phyloP scores from a whole-genome alignment of 768 basidiomycete species.

The Agaricus subrufescens region DNA sequence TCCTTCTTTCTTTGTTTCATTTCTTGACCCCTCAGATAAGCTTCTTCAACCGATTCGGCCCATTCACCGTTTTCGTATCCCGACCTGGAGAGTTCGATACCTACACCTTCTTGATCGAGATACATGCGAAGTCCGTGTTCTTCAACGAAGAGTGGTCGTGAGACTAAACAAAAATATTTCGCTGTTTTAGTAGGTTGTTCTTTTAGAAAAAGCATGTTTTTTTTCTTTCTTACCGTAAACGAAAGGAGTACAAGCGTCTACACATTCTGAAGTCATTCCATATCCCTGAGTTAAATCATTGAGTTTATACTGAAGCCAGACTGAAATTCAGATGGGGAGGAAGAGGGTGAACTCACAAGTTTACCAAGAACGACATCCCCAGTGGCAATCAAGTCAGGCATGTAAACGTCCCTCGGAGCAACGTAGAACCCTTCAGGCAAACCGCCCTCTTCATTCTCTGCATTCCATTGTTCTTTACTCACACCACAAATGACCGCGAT shows the following conservation, averaged over 20 bases:
- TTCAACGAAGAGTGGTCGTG: slow-evolving; percentile 76
- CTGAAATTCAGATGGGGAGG: neutral
- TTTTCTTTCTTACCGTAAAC: slow-evolving; percentile 50
- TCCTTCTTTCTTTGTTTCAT: slow-evolving; percentile 44
- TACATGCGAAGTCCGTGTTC: slow-evolving; percentile 71
- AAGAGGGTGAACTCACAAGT: slow-evolving; percentile 40
- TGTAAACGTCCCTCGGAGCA: slow-evolving; percentile 73
- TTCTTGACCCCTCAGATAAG: slow-evolving; percentile 45
- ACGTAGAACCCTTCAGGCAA: slow-evolving; percentile 71
- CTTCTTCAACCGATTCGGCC: slow-evolving; percentile 54
- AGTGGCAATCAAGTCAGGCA: slow-evolving; percentile 75
- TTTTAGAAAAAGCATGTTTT: too few relatives aligned
- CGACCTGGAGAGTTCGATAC: slow-evolving; percentile 60
- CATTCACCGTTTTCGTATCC: slow-evolving; percentile 73
- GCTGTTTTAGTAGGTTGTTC: neutral
- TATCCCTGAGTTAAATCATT: slow-evolving; percentile 49
- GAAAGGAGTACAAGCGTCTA: slow-evolving; percentile 73
- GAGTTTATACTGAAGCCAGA: neutral
- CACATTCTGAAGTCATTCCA: slow-evolving; percentile 76
- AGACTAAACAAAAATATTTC: slow-evolving; percentile 37
- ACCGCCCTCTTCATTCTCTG: slow-evolving; percentile 24
- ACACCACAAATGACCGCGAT: slow-evolving; percentile 79
- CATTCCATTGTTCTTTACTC: slow-evolving; percentile 50
- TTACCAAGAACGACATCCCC: slow-evolving; percentile 77
- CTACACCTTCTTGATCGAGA: slow-evolving; percentile 59